Conservation (phyloP, 2,329 filamentous ascomycete species). For the Chaetomiaceae sp. region DNA sequence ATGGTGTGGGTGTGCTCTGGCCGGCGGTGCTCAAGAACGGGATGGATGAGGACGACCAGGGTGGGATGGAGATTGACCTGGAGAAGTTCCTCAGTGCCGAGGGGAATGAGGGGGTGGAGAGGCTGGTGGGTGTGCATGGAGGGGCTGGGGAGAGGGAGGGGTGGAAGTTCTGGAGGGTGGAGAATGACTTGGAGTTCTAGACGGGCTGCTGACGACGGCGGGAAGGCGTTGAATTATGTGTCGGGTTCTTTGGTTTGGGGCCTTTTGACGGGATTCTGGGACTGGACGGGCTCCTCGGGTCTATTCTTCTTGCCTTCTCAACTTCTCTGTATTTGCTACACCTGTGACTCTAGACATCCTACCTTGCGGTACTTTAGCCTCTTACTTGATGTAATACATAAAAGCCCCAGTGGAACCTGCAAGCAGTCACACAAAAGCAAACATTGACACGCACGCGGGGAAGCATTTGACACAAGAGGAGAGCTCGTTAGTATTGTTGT, state of each 20-base stretch:
- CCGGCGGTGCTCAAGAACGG: constrained; percentile 87
- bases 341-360: constrained; percentile 6
- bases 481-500: constrained; percentile 19
- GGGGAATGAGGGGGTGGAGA: constrained; percentile 80
- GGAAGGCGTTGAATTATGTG: neutral
- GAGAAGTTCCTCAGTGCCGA: constrained; percentile 78
- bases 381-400: constrained; percentile 11
- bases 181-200: constrained; percentile 30
- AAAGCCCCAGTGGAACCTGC: neutral
- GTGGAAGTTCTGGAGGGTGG: constrained; percentile 82
- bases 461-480: neutral
- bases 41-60: constrained; percentile 69
- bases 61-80: constrained; percentile 88
- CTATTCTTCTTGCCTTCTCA: neutral
- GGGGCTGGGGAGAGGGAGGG: constrained; percentile 66
- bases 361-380: constrained; percentile 10
- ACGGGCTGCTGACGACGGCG: neutral
- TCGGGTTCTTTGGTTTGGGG: neutral
- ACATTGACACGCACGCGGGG: neutral
- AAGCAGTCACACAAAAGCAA: constrained; percentile 2
- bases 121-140: constrained; percentile 74
- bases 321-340: neutral
- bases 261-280: neutral
- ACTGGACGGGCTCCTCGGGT: neutral
- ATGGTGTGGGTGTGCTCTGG: constrained; percentile 91